Percentiles rank a stretch among this genome's conserved stretches.
These are phyloP conservation scores for Ceratocystis harringtonii DNA, from an alignment of 2,329 filamentous ascomycete genomes.

Conservation along the genomic window DNA sequence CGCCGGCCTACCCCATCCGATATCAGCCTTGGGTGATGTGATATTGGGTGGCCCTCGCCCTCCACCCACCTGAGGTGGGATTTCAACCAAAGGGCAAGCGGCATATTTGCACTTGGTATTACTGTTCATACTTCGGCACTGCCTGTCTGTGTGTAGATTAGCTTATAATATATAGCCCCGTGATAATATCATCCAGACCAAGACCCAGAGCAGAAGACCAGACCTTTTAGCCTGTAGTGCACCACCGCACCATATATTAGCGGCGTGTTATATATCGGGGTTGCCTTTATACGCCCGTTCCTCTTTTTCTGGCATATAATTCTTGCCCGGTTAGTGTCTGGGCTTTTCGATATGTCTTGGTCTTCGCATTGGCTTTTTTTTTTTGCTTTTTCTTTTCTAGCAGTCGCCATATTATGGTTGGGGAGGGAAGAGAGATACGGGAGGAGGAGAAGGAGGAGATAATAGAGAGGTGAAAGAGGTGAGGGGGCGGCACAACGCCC, in stretches of 20 bases:
- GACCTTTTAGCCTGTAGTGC: not conserved
- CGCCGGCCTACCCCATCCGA: not conserved
- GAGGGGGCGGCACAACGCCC: not conserved
- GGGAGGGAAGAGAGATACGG: not conserved
- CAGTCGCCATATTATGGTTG: not conserved
- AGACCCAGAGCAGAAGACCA: too few relatives aligned
- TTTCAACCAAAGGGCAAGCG: not conserved
- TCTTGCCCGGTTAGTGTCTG: not conserved
- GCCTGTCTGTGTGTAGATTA: not conserved
- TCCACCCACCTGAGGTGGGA: not conserved
- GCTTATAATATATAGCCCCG: not conserved
- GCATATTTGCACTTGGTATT: not conserved
- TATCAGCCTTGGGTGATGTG: not conserved
- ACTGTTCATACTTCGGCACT: not conserved
- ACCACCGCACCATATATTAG: not conserved
- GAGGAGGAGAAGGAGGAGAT: not conserved
- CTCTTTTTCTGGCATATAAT: not conserved
- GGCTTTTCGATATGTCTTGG: too few relatives aligned
- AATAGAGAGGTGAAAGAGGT: not conserved
- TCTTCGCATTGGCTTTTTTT: too few relatives aligned
- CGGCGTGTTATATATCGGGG: not conserved
- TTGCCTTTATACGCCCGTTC: not conserved
- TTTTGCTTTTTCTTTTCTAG: not conserved
- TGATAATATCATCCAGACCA: not conserved
- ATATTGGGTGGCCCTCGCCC: not conserved